Evolutionary conservation across 2,329 filamentous ascomycete genomes (phyloP), one percentile per base, ranked within the genome.

Genomic region (Fusarium sp.): DNA sequence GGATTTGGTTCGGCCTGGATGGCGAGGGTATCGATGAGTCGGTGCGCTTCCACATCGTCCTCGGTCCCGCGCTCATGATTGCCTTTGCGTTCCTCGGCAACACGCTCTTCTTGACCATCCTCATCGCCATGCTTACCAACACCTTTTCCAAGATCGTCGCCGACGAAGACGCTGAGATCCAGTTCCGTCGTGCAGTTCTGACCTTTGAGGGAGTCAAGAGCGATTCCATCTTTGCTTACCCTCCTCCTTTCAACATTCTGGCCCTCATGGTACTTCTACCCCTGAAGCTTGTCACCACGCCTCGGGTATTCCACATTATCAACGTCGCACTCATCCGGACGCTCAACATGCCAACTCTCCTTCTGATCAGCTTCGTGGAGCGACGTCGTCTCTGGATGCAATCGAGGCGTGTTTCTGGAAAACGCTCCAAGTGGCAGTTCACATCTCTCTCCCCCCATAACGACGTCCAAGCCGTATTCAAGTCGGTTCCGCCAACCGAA

Each of bases 1-100:
- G 88, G 87, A 90, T 92, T 66, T 92, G 89, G 89, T 92, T 92
- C 67, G 89, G 89, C 2, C 83, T 92, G 2, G 89, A 91, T 58
- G 89, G 81, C 22, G 83, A 82, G 5, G 81, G 81, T 10, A 83
- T 84, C 41, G 79, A 82, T 55, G 77, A 79, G 56, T 79, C 78
- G 3, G 76, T 76, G 8, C 83, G 87, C 41, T 89, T 91, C 74
- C 88, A 92, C 71, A 79, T 85, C 73, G 75, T 90, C 24, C 81
- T 91, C 3, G 89, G 89, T 1, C 89, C 89, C 0, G 79, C 85
- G 0, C 79, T 92, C 9, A 91, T 91, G 84, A 83, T 91, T 54
- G 81, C 85, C 5, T 92, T 91, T 73, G 88, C 89, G 6, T 91
- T 91, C 69, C 79, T 92, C 7, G 89, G 89, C 45, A 91, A 92